phyloP scores from a whole-genome alignment of 139 green algal species.

The Micromonas pusilla region DNA sequence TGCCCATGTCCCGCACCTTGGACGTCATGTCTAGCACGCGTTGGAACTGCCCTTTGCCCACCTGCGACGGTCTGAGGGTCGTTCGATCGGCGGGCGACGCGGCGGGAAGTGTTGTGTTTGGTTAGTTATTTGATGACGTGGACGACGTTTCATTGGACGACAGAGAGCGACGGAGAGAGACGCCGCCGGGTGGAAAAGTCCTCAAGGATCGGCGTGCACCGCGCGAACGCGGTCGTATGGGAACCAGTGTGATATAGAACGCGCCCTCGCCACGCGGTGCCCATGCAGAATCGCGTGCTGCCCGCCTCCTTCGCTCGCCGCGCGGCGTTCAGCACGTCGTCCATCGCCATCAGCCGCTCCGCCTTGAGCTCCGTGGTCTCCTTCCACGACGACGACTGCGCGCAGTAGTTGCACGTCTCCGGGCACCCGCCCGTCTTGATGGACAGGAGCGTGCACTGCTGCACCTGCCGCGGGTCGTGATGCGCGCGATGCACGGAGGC shows the following conservation, averaged over 20 bases:
- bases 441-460: constrained; percentile 93
- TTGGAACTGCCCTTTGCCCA: constrained; percentile 75
- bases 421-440: constrained; percentile 98
- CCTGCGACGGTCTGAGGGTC: constrained; percentile 78
- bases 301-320: constrained; percentile 73
- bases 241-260: no score
- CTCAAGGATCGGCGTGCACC: no score
- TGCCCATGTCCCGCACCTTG: constrained; percentile 66
- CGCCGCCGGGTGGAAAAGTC: no score
- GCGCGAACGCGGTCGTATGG: no score
- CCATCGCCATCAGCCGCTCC: constrained; percentile 85
- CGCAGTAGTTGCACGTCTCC: constrained; percentile 96
- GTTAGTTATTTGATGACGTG: no score
- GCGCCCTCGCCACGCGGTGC: constrained; percentile 90
- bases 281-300: constrained; percentile 99
- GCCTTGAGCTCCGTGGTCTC: constrained; percentile 81
- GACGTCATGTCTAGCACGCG: constrained; percentile 87
- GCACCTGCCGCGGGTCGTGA: constrained; percentile 83
- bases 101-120: no score
- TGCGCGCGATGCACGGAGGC: constrained; percentile 80
- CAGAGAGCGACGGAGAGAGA: no score
- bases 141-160: no score
- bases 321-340: constrained; percentile 74
- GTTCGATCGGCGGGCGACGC: no score
- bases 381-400: constrained; percentile 63